These are phyloP conservation scores for Chaetomium olivaceum DNA, from an alignment of 2,329 filamentous ascomycete species.

Conservation along the genomic window DNA sequence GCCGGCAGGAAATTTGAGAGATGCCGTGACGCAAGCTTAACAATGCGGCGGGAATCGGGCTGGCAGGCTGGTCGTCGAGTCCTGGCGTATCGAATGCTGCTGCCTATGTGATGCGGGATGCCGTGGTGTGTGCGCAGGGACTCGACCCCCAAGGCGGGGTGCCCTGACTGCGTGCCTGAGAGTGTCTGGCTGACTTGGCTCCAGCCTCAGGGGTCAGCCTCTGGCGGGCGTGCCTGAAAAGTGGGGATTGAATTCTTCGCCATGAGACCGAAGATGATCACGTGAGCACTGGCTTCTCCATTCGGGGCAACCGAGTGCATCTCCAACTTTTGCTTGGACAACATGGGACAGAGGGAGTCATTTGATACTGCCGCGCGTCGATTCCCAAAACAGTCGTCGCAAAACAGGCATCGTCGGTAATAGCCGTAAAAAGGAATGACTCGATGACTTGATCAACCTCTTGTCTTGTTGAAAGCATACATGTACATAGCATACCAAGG, in stretches of 20 bases:
- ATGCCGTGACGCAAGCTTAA: slow-evolving; percentile 11
- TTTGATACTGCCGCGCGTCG: background rate
- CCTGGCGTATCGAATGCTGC: slow-evolving; percentile 22
- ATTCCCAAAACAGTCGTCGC: background rate
- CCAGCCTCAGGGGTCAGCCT: slow-evolving; percentile 6
- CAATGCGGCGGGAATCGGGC: background rate
- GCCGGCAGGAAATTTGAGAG: background rate
- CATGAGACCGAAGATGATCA: background rate
- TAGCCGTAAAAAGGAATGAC: background rate
- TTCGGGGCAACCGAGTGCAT: background rate
- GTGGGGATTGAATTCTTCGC: background rate
- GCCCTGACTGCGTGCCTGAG: background rate
- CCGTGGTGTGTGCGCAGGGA: background rate
- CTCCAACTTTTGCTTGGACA: background rate
- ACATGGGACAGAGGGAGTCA: background rate
- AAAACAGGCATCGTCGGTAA: background rate
- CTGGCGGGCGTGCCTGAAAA: background rate
- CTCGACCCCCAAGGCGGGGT: slow-evolving; percentile 3
- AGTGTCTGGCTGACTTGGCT: background rate
- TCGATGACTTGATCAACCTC: background rate
- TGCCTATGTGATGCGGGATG: slow-evolving; percentile 15
- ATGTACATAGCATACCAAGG: background rate
- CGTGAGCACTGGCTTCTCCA: background rate
- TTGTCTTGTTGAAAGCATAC: background rate
- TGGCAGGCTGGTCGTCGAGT: slow-evolving; percentile 3